These are phyloP conservation scores for Amanita polypyramis DNA, from an alignment of 768 basidiomycete genomes.

Conservation along the genomic window DNA sequence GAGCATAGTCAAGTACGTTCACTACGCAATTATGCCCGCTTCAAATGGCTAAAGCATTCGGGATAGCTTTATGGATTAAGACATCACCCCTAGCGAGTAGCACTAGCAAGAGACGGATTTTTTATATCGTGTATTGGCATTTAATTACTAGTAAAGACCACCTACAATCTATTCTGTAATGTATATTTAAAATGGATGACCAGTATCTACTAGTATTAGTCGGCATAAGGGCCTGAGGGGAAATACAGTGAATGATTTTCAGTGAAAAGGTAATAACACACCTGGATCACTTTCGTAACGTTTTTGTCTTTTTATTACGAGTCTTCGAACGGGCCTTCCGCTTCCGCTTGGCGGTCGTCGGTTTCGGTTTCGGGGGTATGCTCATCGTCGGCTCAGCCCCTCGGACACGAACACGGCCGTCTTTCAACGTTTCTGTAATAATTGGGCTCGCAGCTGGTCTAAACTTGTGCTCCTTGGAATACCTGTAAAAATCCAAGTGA, in stretches of 20 bases:
- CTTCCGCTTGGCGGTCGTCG: conserved; percentile 14
- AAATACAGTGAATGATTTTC: too few relatives aligned
- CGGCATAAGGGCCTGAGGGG: too few relatives aligned
- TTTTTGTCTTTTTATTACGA: not conserved
- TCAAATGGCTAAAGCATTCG: not conserved
- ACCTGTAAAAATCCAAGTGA: conserved; percentile 31
- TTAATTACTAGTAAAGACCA: too few relatives aligned
- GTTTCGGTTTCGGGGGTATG: conserved; percentile 13
- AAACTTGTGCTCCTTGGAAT: conserved; percentile 74
- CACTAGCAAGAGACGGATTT: too few relatives aligned
- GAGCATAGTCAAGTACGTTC: conserved; percentile 9
- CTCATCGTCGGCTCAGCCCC: conserved; percentile 44
- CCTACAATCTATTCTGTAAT: too few relatives aligned
- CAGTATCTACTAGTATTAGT: too few relatives aligned
- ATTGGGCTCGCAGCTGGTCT: conserved; percentile 80
- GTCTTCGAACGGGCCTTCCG: conserved; percentile 9
- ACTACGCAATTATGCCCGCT: not conserved
- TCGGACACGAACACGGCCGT: conserved; percentile 58
- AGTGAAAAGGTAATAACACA: too few relatives aligned
- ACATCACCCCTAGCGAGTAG: too few relatives aligned
- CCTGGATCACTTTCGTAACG: not conserved
- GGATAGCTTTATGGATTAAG: too few relatives aligned
- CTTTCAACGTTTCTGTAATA: conserved; percentile 65
- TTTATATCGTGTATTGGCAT: too few relatives aligned
- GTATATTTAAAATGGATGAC: too few relatives aligned